These are phyloP conservation scores for Rhynchosporium agropyri DNA, from an alignment of 2,329 filamentous ascomycete species.

Conservation along the genomic window DNA sequence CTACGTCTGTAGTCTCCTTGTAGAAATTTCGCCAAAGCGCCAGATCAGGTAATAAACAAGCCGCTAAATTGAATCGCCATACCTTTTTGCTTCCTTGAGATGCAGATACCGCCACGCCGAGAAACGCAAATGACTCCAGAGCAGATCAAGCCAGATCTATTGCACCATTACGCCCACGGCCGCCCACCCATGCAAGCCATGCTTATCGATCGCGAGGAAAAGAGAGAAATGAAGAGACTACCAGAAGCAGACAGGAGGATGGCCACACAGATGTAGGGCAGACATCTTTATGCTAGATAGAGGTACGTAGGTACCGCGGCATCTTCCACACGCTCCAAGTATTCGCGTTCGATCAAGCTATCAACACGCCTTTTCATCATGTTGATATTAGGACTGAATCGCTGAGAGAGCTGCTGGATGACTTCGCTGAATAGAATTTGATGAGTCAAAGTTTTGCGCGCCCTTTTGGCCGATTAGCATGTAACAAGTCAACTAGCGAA, in stretches of 20 bases:
- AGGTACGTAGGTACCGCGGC: constrained; percentile 64
- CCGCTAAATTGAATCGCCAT: not conserved
- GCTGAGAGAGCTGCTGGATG: constrained; percentile 65
- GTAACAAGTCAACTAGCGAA: not conserved
- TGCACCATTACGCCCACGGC: not conserved
- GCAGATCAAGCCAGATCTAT: not conserved
- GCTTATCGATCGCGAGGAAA: not conserved
- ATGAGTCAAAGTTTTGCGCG: constrained; percentile 73
- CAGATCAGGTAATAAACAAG: not conserved
- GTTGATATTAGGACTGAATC: constrained; percentile 75
- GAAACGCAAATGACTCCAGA: not conserved
- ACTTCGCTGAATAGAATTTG: constrained; percentile 72
- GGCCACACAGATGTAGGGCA: not conserved
- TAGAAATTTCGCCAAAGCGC: not conserved
- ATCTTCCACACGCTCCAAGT: constrained; percentile 75
- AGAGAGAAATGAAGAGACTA: not conserved
- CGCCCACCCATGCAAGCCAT: not conserved
- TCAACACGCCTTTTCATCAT: constrained; percentile 85
- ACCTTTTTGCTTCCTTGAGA: not conserved
- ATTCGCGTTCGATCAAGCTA: constrained; percentile 74
- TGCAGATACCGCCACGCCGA: not conserved
- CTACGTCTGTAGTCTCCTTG: not conserved
- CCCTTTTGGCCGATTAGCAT: constrained; percentile 54
- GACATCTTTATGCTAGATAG: constrained; percentile 62
- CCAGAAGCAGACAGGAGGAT: not conserved